Base-by-base conservation (phyloP, 331 rosid genomes). In the Stylosanthes scabra region DNA sequence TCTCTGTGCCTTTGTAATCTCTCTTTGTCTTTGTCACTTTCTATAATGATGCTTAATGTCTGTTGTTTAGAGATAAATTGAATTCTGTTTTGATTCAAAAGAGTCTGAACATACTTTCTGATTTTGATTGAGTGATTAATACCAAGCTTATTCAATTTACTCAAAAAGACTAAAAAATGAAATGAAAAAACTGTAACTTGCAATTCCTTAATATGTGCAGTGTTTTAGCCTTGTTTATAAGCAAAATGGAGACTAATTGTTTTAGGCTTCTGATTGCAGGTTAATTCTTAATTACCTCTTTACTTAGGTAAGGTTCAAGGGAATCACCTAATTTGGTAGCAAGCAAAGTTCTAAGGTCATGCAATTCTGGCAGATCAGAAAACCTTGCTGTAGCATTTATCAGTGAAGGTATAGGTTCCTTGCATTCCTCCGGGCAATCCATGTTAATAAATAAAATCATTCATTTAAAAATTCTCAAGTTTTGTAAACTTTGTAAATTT, bases 361-460 rank as follows among this genome's bases (percentile, higher is more conserved):
- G 93, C 27, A 95, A 73, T 78, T 95, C 99, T 0, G 98, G 99
- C 63, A 90, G 83, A 77, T 92, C 98, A 29, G 96, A 76, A 69
- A 92, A 87, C 58, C 98, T 83, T 52, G 98, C 92, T 41, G 99
- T 97, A 9, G 96, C 98, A 25, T 83, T 81, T 2, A 87, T 88
- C 88, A 95, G 59, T 10, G 99, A 86, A 1, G 84, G 66, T 8
- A 90, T 84, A 34, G 93, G 92, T 71, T 92, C 97, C 71, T 78
- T 90, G 80, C 98, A 90, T 70, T 92, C 96, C 11, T 83, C 92
- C 0, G 93, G 96, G 59, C 92, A 92, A 46, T 83, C 89, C 9
- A 97, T 95, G 25, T 3, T 51, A 15, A 77, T 31, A 31, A 31
- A 31, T 31, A 31, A 31, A 31, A 31, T 0, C 37, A 31, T 31